Base-by-base conservation (phyloP, 257 asterid species). In the Voacanga thouarsii region DNA sequence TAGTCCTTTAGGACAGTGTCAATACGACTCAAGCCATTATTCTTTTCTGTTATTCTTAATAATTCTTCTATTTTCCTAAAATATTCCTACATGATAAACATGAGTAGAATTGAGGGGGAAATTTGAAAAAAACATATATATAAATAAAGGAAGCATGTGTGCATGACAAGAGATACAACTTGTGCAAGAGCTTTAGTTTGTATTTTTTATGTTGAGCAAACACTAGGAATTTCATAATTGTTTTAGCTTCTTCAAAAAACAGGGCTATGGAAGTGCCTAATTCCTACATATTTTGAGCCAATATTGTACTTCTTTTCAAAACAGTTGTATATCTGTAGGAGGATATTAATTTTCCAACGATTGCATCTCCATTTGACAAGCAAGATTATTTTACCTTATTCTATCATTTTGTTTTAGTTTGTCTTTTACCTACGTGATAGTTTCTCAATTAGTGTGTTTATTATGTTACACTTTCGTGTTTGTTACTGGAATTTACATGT, bases 281-380 rank as follows among this genome's bases (percentile, higher is more conserved):
- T 88, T 78, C 78, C 83, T 82, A 61, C 79, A 81, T 85, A 82
- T 80, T 77, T 85, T 86, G 80, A 77, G 85, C 79, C 72, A 83
- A 82, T 85, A 83, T 84, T 78, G 56, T 82, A 72, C 86, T 80
- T 84, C 76, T 88, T 72, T 81, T 79, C 88, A 83, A 67, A 84
- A 83, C 84, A 44, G 81, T 84, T 83, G 83, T 71, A 68, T 80
- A 51, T 81, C 86, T 86, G 89, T 94, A 89, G 90, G 90, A 84
- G 68, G 86, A 86, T 72, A 78, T 82, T 85, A 69, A 83, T 78
- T 74, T 82, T 72, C 80, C 82, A 85, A 79, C 82, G 85, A 16
- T 82, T 76, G 80, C 82, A 77, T 89, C 72, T 85, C 86, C 75
- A 30, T 63, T 74, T 71, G 76, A 61, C 88, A 89, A 84, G 90